Evolutionary conservation across 768 basidiomycete species (phyloP), one percentile per base, ranked within the genome.

Genomic region (Crassisporium funariophilum): DNA sequence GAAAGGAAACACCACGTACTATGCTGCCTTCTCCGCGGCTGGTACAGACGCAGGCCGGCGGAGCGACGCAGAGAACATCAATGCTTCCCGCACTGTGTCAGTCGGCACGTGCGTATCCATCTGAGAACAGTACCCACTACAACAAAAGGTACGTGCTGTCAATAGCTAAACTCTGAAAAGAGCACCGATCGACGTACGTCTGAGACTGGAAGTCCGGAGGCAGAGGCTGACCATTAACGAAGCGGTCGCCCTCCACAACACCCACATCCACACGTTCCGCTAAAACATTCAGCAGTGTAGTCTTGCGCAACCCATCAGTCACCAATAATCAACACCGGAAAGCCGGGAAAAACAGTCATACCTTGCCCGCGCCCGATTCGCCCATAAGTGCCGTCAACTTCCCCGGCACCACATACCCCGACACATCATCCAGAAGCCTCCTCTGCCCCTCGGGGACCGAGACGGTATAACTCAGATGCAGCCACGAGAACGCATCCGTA

Each of bases 351-450:
- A 69, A 43, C 69, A 0, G 68, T 73, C 50, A 75, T 55, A 63
- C 76, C 60, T 74, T 76, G 15, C 76, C 76, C 23, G 73, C 71
- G 5, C 72, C 74, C 33, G 63, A 77, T 67, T 67, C 77, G 45
- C 76, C 91, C 90, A 86, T 91, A 57, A 83, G 75, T 43, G 86
- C 87, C 0, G 86, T 89, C 46, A 92, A 64, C 48, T 80, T 91
- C 4, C 92, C 91, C 0, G 91, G 92, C 8, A 79, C 81, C 15
- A 91, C 89, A 62, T 78, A 93, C 0, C 91, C 91, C 21, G 82
- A 86, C 10, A 94, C 76, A 36, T 88, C 77, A 52, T 91, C 77
- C 44, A 92, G 70, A 2, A 92, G 71, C 22, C 64, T 66, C 27
- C 78, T 68, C 16, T 65, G 56, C 5, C 76, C 79, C 3, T 73